Evolutionary conservation across 2,329 filamentous ascomycete genomes (phyloP), one percentile per base, ranked within the genome.

Genomic region (Cytospora mali): DNA sequence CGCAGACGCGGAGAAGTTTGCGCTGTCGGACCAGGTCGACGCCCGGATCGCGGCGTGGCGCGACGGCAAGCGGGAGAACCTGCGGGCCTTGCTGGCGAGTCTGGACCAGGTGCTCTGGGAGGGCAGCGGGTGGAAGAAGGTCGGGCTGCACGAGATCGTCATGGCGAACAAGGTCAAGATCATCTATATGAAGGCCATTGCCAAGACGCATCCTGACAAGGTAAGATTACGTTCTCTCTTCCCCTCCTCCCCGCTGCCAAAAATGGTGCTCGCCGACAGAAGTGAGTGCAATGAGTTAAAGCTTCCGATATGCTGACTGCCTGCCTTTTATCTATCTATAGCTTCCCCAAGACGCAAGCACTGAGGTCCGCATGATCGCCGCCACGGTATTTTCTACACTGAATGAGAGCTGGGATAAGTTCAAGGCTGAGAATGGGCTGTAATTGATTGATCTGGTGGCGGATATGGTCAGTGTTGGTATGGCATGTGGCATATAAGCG

Each of bases 171-270:
- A 94, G 81, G 95, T 98, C 75, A 99, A 99, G 85, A 89, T 99
- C 67, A 83, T 91, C 64, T 99, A 99, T 74, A 98, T 99, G 95
- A 97, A 97, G 84, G 95, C 94, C 6, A 98, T 99, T 83, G 92
- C 89, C 13, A 98, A 97, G 82, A 95, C 95, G 69, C 95, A 99
- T 82, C 95, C 95, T 65, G 95, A 99, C 76, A 99, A 99, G 89
- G 95, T 97, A 82, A 77, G 86, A 76, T 68, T 4, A 13, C 9
- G 7, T 9, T 1, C 21, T 64, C 54, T 7, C 62, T 27, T 23
- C 61, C 64, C 69, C 55, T 58, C 42, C 16, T 51, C 25, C 16
- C 50, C 35, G 52, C 33, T 42, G 18, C n/a, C n/a, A n/a, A n/a
- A n/a, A n/a, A n/a, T n/a, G n/a, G n/a, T n/a, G 6, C 16, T 42